Evolutionary conservation across 1,139 yeast genomes (phyloP).

Genomic region (Sugiyamaella japonica): DNA sequence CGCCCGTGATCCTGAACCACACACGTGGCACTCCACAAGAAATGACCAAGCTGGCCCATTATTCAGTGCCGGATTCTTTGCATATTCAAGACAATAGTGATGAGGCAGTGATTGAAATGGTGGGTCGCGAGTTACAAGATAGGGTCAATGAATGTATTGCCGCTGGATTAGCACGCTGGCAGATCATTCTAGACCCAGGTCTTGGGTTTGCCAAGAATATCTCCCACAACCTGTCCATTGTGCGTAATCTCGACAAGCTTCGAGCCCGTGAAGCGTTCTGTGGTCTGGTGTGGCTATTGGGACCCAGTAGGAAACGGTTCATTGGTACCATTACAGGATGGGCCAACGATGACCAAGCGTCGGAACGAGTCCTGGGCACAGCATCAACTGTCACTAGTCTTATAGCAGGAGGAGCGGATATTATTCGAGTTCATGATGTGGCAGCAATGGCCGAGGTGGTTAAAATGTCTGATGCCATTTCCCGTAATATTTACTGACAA

Average conservation of each 20-base stretch:
- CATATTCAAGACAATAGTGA: slow-evolving; percentile 37
- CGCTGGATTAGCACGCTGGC: slow-evolving; percentile 82
- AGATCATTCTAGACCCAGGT: slow-evolving; percentile 89
- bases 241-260: slow-evolving; percentile 51
- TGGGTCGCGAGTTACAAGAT: slow-evolving; percentile 63
- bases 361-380: slow-evolving; percentile 71
- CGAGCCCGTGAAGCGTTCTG: slow-evolving; percentile 41
- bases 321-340: slow-evolving; percentile 65
- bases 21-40: slow-evolving; percentile 78
- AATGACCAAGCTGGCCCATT: slow-evolving; percentile 64
- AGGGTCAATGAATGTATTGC: slow-evolving; percentile 58
- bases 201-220: slow-evolving; percentile 85
- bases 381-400: slow-evolving; percentile 75
- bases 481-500: slow-evolving; percentile 41
- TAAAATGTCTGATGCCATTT: slow-evolving; percentile 74
- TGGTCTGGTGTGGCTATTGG: slow-evolving; percentile 67
- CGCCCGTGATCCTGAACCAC: slow-evolving; percentile 82
- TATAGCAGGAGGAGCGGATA: slow-evolving; percentile 71
- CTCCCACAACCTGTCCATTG: slow-evolving; percentile 64
- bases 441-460: slow-evolving; percentile 63
- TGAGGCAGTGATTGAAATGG: slow-evolving; percentile 45
- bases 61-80: slow-evolving; percentile 45
- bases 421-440: slow-evolving; percentile 89
- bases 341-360: slow-evolving; percentile 47
- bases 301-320: slow-evolving; percentile 86